Base-by-base conservation (phyloP, 257 asterid genomes). In the Petunia secreta region DNA sequence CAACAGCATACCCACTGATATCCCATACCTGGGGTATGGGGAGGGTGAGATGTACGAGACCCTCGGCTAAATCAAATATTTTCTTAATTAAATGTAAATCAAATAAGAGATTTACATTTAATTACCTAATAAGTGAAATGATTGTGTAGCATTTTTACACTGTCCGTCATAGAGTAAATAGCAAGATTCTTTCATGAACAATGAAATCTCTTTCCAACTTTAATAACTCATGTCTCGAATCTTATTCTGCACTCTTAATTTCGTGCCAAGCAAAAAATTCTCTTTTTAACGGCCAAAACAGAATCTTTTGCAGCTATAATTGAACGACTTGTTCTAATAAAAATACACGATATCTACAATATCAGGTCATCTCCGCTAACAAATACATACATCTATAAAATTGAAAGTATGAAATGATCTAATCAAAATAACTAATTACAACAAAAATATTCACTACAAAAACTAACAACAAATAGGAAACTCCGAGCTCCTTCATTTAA, bases 371-470 rank as follows among this genome's bases (percentile, higher is more conserved):
- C 25, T 25, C 25, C 25, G 14, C 0, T 66, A 41, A 67, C 75
- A 67, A 67, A 67, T 41, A 40, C 4, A 6, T 38, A 15, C 75
- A 41, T 11, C 6, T 66, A 66, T 66, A 41, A 66, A 25, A 25
- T 25, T 25, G 25, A 25, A 71, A 48, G 6, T 25, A 71, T 2
- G 77, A 48, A 71, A 60, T 71, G 77, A 71, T 71, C 60, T 71
- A 60, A 71, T 71, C 44, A 36, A 48, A 46, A 46, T 34, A 43
- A 68, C 39, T 41, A n/a, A 41, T 54, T 48, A 8, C 39, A 14
- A 41, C 0, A 1, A 67, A 6, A 68, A 44, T 25, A 44, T 16
- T 48, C 9, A 71, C 44, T 9, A 48, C 16, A 9, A 39, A 69
- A 67, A 69, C 41, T 1, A 60, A 48, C 60, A 71, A 10, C 58